These are phyloP conservation scores for Debaryomyces robertsiae DNA, from an alignment of 1,139 yeast species.

Conservation along the genomic window DNA sequence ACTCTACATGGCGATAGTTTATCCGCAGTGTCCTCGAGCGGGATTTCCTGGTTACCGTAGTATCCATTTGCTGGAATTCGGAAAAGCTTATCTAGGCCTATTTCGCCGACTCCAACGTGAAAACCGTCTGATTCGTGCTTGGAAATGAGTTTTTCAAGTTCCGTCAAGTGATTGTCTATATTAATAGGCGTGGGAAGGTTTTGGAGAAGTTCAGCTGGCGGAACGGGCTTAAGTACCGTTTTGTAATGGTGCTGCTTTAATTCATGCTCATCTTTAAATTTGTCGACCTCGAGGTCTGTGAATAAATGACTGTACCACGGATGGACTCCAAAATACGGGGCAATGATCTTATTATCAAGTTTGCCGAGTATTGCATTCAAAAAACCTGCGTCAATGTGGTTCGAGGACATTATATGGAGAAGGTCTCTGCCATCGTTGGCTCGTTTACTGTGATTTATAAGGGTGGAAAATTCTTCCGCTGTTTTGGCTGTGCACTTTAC, in stretches of 20 bases:
- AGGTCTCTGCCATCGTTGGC: constrained; percentile 1
- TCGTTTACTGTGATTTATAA: constrained; percentile 12
- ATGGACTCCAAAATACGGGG: constrained; percentile 80
- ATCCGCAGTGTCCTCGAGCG: constrained; percentile 14
- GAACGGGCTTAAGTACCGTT: constrained; percentile 48
- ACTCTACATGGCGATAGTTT: constrained; percentile 53
- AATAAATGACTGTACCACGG: constrained; percentile 87
- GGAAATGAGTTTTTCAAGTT: constrained; percentile 24
- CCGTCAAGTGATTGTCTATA: constrained; percentile 39
- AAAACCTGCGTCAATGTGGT: constrained; percentile 48
- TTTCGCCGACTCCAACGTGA: constrained; percentile 68
- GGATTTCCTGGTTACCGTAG: constrained; percentile 37
- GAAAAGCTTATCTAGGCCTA: constrained; percentile 82
- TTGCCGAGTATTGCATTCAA: constrained; percentile 34
- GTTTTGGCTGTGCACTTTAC: constrained; percentile 17
- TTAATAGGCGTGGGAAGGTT: constrained; percentile 64
- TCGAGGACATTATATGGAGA: constrained; percentile 58
- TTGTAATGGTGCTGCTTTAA: constrained; percentile 56
- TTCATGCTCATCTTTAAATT: constrained; percentile 19
- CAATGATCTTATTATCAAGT: constrained; percentile 29
- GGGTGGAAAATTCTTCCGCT: constrained; percentile 14
- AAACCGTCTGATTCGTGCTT: constrained; percentile 22
- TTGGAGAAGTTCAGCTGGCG: constrained; percentile 43
- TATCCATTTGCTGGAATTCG: constrained; percentile 65
- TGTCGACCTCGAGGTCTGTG: constrained; percentile 25